These are phyloP conservation scores for Fusarium virguliforme DNA, from an alignment of 2,329 filamentous ascomycete genomes.

Conservation along the genomic window DNA sequence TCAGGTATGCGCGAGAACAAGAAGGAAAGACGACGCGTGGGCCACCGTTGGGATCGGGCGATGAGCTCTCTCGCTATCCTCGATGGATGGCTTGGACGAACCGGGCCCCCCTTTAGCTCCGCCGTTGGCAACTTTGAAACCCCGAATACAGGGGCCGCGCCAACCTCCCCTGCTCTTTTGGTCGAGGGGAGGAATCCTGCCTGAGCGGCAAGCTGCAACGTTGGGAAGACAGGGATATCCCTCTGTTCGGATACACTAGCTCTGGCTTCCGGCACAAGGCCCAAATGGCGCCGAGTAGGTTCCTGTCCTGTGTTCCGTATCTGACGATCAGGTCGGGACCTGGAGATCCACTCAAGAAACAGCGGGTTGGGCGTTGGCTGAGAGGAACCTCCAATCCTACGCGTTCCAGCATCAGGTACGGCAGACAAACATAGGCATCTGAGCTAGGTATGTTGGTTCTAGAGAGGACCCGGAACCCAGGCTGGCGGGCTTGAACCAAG, in stretches of 20 bases:
- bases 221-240: conserved; percentile 29
- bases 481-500: background rate
- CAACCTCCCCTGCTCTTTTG: conserved; percentile 16
- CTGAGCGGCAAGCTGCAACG: background rate
- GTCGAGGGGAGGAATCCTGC: conserved; percentile 25
- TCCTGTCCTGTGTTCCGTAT: conserved; percentile 3
- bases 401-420: background rate
- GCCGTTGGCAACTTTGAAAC: conserved; percentile 36
- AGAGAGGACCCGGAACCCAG: background rate
- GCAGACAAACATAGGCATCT: background rate
- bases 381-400: background rate
- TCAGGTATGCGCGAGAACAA: background rate
- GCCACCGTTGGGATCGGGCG: conserved; percentile 12
- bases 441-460: conserved; percentile 2
- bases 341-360: conserved; percentile 1
- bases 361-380: conserved; percentile 1
- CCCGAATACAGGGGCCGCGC: conserved; percentile 22
- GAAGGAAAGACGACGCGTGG: background rate
- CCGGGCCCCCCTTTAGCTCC: conserved; percentile 6
- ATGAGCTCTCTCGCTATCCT: conserved; percentile 4
- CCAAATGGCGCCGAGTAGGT: conserved; percentile 15
- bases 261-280: conserved; percentile 19
- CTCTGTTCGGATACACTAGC: conserved; percentile 31
- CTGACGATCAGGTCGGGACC: conserved; percentile 11
- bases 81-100: background rate